A percentile compares a stretch with the other conserved stretches of the same genome.
These are phyloP conservation scores for Bryopsis sp. DNA, from an alignment of 139 green algal genomes.

Conservation along the genomic window DNA sequence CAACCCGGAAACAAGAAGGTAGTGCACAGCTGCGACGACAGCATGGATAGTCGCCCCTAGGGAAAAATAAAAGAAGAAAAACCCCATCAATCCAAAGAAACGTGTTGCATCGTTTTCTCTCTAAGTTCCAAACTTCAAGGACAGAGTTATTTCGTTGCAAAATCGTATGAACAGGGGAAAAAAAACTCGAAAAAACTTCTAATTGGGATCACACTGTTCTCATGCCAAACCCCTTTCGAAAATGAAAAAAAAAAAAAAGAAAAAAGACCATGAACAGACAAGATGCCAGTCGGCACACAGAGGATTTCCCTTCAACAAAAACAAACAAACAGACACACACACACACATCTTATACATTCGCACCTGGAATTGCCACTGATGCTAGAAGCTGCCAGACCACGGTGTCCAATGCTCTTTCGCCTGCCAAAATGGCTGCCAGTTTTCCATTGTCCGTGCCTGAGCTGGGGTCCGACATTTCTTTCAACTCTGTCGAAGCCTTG, in stretches of 20 bases:
- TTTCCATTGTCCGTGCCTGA: slow-evolving; percentile 10
- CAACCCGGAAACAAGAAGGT: slow-evolving; percentile 22
- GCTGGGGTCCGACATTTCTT: not conserved
- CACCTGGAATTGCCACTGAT: slow-evolving; percentile 48
- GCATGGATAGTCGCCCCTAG: slow-evolving; percentile 56
- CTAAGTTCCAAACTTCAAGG: no score
- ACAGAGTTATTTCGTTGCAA: no score
- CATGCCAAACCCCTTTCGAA: no score
- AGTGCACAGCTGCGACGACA: slow-evolving; percentile 42
- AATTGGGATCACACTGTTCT: no score
- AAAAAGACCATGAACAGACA: no score
- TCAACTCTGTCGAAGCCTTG: slow-evolving; percentile 18
- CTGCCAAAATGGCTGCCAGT: slow-evolving; percentile 34
- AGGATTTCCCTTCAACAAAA: no score
- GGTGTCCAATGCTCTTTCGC: slow-evolving; percentile 56
- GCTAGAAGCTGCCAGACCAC: slow-evolving; percentile 65
- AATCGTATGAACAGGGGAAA: no score
- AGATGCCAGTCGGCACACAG: no score
- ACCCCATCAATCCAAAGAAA: no score
- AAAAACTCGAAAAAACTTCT: no score
- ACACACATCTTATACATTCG: not conserved
- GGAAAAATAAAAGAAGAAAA: slow-evolving; percentile 9
- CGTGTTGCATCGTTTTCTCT: no score
- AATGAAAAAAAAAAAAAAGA: no score
- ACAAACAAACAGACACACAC: not conserved